These are phyloP conservation scores for Vitis cinerea DNA, from an alignment of 164 flowering plant species.

Conservation along the genomic window DNA sequence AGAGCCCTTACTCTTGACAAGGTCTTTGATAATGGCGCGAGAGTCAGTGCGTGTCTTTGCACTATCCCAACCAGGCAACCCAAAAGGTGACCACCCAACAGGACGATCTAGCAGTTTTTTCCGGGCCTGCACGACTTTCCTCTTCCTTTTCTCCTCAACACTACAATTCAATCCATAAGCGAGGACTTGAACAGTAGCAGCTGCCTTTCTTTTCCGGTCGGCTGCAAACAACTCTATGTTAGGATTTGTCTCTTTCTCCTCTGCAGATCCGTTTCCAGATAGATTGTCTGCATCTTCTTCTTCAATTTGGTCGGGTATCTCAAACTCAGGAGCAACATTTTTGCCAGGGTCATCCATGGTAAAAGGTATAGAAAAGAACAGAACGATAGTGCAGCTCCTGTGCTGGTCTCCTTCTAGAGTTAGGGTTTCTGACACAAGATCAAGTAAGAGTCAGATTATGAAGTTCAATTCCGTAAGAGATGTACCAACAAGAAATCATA, in stretches of 20 bases:
- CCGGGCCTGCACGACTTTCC: too few species aligned
- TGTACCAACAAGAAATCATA: background rate
- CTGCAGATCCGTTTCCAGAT: too few species aligned
- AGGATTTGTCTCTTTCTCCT: too few species aligned
- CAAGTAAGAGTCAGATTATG: background rate
- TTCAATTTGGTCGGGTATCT: too few species aligned
- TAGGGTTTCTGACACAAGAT: background rate
- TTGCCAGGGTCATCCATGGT: background rate
- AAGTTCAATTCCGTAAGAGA: background rate
- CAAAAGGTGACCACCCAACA: background rate
- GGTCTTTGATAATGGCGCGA: background rate
- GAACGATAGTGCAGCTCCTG: too few species aligned
- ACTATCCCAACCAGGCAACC: background rate
- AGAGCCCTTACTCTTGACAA: background rate
- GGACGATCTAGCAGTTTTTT: background rate
- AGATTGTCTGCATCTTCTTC: too few species aligned
- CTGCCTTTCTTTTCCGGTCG: too few species aligned
- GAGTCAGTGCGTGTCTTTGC: background rate
- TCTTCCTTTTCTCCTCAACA: too few species aligned
- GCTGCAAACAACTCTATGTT: too few species aligned
- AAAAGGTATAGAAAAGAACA: background rate
- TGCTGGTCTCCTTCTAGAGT: background rate
- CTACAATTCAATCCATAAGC: too few species aligned
- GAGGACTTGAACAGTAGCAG: too few species aligned
- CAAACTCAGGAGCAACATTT: too few species aligned